Conservation (phyloP, 495 filamentous ascomycete genomes). For the Aspergillus bridgeri region DNA sequence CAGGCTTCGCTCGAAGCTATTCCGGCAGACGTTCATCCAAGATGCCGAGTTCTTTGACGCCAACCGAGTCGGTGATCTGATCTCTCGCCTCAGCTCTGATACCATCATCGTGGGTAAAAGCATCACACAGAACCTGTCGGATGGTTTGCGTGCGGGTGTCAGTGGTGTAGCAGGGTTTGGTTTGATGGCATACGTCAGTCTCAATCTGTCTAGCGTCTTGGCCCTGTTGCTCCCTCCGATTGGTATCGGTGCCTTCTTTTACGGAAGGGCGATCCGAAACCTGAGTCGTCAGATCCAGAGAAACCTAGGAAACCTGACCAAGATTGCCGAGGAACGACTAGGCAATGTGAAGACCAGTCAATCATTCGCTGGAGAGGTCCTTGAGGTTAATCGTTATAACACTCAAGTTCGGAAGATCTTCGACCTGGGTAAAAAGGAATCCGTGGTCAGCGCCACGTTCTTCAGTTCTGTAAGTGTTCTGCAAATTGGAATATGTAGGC, state of each 20-base stretch:
- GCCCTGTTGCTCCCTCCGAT: slow-evolving; percentile 86
- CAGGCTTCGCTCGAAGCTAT: slow-evolving; percentile 82
- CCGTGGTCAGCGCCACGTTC: slow-evolving; percentile 84
- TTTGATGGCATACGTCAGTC: slow-evolving; percentile 88
- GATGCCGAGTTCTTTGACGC: slow-evolving; percentile 99
- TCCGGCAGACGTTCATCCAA: slow-evolving; percentile 84
- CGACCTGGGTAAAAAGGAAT: slow-evolving; percentile 76
- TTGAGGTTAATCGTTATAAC: slow-evolving; percentile 89
- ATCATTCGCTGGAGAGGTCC: slow-evolving; percentile 87
- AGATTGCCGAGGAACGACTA: slow-evolving; percentile 93
- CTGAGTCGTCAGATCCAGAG: slow-evolving; percentile 88
- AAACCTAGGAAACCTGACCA: slow-evolving; percentile 85
- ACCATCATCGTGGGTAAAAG: slow-evolving; percentile 97
- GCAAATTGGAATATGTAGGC: not conserved
- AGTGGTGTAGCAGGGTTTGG: slow-evolving; percentile 84
- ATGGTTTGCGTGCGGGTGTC: slow-evolving; percentile 83
- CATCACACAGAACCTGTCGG: slow-evolving; percentile 95
- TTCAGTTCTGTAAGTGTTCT: slow-evolving; percentile 62
- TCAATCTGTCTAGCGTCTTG: slow-evolving; percentile 85
- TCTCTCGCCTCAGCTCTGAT: slow-evolving; percentile 90
- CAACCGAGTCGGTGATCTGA: slow-evolving; percentile 92
- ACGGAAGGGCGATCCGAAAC: slow-evolving; percentile 81
- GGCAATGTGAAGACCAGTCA: slow-evolving; percentile 95
- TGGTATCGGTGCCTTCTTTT: slow-evolving; percentile 86
- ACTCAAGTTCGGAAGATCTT: slow-evolving; percentile 89